Evolutionary conservation across 2,329 filamentous ascomycete species (phyloP), one percentile per base, ranked within the genome.

Genomic region (Hypoxylon sp.): DNA sequence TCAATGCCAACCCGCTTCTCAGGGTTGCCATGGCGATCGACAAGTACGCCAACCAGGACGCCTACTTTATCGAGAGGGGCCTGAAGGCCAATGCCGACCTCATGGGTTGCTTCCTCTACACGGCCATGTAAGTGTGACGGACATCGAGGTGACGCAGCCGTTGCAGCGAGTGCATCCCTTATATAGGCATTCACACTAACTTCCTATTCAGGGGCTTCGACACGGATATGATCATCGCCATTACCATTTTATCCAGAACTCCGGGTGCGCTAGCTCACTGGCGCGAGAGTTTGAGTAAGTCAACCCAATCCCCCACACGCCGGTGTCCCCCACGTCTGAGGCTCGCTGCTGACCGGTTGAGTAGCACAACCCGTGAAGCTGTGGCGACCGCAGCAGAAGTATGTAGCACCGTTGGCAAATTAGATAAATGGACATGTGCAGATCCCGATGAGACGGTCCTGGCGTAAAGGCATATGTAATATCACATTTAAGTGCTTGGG

Each of bases 51-150:
- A 74, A 68, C 38, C 61, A 74, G 21, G 79, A 82, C 60, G 68
- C 76, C 5, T 82, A 82, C 60, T 82, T 82, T 45, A 67, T 70
- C 2, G 73, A 73, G 50, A 60, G 80, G 1, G 75, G 76, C 3
- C 70, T 84, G 6, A 80, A 81, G 55, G 79, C 80, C 0, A 84
- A 84, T 66, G 82, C 80, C 1, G 82, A 84, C 61, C 75, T 84
- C n/a, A 82, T 80, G 67, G 80, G 79, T 4, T 77, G 77, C 61
- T 82, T 83, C 52, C 74, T 82, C 11, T 83, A 81, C 61, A 80
- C 77, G 0, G 81, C 77, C 3, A 75, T 83, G 73, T 75, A 50
- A 71, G 72, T 71, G 50, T 30, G 9, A 60, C 53, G 14, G 46
- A n/a, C n/a, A n/a, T n/a, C n/a, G n/a, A 32, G 9, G 21, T 32